Conservation (phyloP, 2,329 filamentous ascomycete genomes). For the Xylariales sp. region DNA sequence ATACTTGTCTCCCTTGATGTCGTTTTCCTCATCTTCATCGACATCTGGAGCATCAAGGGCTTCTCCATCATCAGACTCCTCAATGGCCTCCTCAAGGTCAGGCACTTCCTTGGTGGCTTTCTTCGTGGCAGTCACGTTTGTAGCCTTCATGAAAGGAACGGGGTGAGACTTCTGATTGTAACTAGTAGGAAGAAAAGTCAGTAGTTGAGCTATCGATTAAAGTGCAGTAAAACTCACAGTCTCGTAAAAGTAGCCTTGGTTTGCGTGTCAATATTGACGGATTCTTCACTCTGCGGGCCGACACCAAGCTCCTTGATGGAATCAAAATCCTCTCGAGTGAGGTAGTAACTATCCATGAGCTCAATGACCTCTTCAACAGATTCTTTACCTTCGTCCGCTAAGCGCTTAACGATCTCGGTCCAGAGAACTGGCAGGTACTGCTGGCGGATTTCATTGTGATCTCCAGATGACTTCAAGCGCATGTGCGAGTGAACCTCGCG, state of each 20-base stretch:
- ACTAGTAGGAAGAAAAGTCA: constrained; percentile 34
- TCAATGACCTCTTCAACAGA: constrained; percentile 79
- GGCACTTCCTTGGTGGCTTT: constrained; percentile 71
- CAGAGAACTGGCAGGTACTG: constrained; percentile 90
- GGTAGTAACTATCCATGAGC: constrained; percentile 94
- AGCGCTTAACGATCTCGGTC: constrained; percentile 69
- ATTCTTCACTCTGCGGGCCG: constrained; percentile 73
- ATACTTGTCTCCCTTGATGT: constrained; percentile 92
- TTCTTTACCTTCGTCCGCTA: constrained; percentile 78
- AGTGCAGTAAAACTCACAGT: constrained; percentile 58
- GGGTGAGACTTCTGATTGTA: constrained; percentile 87
- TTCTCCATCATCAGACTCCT: constrained; percentile 80
- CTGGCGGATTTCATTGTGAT: constrained; percentile 89
- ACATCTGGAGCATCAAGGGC: constrained; percentile 52
- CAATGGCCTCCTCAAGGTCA: constrained; percentile 92
- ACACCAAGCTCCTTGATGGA: constrained; percentile 87
- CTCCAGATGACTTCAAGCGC: constrained; percentile 84
- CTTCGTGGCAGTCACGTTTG: constrained; percentile 65
- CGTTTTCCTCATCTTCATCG: constrained; percentile 69
- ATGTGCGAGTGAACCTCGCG: constrained; percentile 98
- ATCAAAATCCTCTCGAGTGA: constrained; percentile 94
- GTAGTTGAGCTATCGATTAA: too few species aligned
- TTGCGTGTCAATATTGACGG: constrained; percentile 74
- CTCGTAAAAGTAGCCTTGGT: constrained; percentile 89
- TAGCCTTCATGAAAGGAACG: constrained; percentile 94